Base-by-base conservation (phyloP, 2,329 filamentous ascomycete species). In the Emergomyces orientalis region DNA sequence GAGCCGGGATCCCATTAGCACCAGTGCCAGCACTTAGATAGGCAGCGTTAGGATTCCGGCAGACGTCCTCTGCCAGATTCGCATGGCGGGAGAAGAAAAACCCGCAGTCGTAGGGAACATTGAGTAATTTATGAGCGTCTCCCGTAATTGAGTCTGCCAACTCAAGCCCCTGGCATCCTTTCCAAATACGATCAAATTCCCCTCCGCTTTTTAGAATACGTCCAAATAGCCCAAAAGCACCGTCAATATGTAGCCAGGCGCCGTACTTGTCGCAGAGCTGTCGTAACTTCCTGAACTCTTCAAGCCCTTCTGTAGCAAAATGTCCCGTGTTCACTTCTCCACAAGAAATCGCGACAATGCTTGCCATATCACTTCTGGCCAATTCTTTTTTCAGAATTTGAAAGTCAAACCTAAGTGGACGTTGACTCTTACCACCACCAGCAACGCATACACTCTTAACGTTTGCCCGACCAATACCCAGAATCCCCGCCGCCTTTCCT, bases 71-170 rank as follows among this genome's bases (percentile, higher is more conserved):
- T 0, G 88, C 82, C 14, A 84, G 77, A 2, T 76, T 69, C 8
- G 83, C 76, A 65, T 88, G 84, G 22, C 86, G 84, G 60, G 87
- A 90, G 69, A 96, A 84, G 80, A 96, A 95, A 75, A 97, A 88
- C 52, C 92, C 93, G 69, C 88, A 92, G 74, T 97, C 93, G 70
- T 97, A 97, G 0, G 93, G 92, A 55, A 96, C 91, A 68, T 97
- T 97, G 65, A 97, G 82, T n/a, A 96, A 77, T 72, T 97, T 97
- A 75, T 97, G 93, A 0, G 84, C 89, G 70, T 97, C 92, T 2
- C 89, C 87, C 0, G 90, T 87, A 68, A 97, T 91, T 59, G 90
- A 95, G 72, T 97, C 91, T 2, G 89, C 91, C 2, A 96, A 79
- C 65, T 96, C 88, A 14, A 97, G 74, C 0, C 89, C 90, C 3